Evolutionary conservation across 352 stramenopile genomes (phyloP).

Genomic region (Phytopythium aichiense): DNA sequence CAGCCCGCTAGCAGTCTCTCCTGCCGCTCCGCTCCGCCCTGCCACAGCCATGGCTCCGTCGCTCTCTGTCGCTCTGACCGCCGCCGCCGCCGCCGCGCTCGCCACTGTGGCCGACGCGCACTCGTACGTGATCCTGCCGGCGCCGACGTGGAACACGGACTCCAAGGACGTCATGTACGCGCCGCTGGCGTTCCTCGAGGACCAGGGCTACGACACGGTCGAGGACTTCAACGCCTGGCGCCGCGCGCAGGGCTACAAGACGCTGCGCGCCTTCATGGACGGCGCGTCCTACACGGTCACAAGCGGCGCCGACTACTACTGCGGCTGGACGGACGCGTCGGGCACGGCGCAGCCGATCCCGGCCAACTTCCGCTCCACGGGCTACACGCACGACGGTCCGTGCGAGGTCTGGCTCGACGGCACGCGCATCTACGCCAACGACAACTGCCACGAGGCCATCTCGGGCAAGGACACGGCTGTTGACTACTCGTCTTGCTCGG

Average conservation of each 20-base stretch:
- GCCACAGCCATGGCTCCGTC: conserved; percentile 4
- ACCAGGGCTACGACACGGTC: conserved; percentile 34
- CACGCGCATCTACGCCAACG: conserved; percentile 26
- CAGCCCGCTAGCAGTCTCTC: background rate
- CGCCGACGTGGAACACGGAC: conserved; percentile 26
- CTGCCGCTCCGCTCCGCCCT: too few relatives aligned
- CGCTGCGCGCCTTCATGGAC: conserved; percentile 40
- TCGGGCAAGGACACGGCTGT: conserved; percentile 29
- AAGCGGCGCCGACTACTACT: conserved; percentile 26
- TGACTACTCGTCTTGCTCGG: conserved; percentile 43
- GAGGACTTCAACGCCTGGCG: conserved; percentile 38
- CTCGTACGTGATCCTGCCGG: conserved; percentile 32
- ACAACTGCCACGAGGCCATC: conserved; percentile 36
- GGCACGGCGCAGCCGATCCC: conserved; percentile 29
- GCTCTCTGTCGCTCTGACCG: conserved; percentile 14
- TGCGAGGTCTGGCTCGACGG: conserved; percentile 49
- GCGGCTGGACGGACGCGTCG: conserved; percentile 22
- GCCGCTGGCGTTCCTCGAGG: conserved; percentile 41
- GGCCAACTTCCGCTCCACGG: conserved; percentile 31
- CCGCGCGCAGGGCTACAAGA: conserved; percentile 31
- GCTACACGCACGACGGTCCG: conserved; percentile 45
- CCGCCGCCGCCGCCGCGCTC: conserved; percentile 12
- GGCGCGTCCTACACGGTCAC: conserved; percentile 31
- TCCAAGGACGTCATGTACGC: conserved; percentile 34
- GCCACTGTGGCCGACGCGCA: conserved; percentile 20